Evolutionary conservation across 1,139 yeast species (phyloP).

Genomic region (Pichia kudriavzevii): DNA sequence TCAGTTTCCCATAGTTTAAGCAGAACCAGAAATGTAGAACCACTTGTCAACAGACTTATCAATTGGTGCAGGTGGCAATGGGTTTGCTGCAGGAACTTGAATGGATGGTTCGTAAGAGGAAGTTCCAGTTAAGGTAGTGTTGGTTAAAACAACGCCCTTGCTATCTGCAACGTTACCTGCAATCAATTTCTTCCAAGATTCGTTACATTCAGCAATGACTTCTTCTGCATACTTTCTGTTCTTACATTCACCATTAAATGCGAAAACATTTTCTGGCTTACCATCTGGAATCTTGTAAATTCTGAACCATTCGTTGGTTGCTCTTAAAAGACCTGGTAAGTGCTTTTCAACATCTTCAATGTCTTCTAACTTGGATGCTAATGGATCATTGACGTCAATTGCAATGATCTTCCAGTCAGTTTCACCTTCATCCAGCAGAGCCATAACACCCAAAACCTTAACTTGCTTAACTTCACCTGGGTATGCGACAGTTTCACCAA

Average conservation of each 20-base stretch:
- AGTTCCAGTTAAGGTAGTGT: slow-evolving; percentile 63
- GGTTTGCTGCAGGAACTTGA: slow-evolving; percentile 61
- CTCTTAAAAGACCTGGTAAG: slow-evolving; percentile 74
- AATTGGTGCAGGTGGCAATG: slow-evolving; percentile 82
- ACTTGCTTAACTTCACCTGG: slow-evolving; percentile 78
- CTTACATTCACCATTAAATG: slow-evolving; percentile 76
- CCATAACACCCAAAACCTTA: slow-evolving; percentile 79
- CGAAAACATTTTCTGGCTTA: slow-evolving; percentile 80
- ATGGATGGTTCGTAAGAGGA: slow-evolving; percentile 44
- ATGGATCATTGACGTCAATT: slow-evolving; percentile 66
- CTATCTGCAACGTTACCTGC: slow-evolving; percentile 36
- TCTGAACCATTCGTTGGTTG: slow-evolving; percentile 86
- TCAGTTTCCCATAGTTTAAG: too few relatives aligned
- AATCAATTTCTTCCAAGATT: slow-evolving; percentile 66
- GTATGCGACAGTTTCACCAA: slow-evolving; percentile 63
- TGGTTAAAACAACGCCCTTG: slow-evolving; percentile 55
- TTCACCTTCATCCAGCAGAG: slow-evolving; percentile 86
- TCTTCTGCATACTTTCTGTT: slow-evolving; percentile 66
- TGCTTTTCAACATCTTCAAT: slow-evolving; percentile 68
- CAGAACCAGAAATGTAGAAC: slow-evolving; percentile 94
- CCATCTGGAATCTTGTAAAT: slow-evolving; percentile 89
- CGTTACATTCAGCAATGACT: slow-evolving; percentile 60
- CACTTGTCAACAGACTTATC: slow-evolving; percentile 97
- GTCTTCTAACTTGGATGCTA: slow-evolving; percentile 64
- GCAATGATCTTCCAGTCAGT: slow-evolving; percentile 91